phyloP scores from a whole-genome alignment of 2,329 filamentous ascomycete genomes.

The Xylogone sp. region DNA sequence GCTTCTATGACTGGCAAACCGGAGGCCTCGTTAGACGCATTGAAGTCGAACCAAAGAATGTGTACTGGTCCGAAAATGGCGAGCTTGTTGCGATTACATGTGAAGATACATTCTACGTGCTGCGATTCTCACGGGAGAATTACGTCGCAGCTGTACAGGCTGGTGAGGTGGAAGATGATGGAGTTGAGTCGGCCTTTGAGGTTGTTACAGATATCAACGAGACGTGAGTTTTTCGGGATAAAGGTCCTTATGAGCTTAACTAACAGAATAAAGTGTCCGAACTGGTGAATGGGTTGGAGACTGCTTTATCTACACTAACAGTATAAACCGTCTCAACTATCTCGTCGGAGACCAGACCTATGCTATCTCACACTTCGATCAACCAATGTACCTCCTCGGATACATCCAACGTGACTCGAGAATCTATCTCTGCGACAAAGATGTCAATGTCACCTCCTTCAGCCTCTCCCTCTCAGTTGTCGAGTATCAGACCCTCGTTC shows the following conservation, averaged over 20 bases:
- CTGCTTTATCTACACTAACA: conserved; percentile 98
- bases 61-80: conserved; percentile 97
- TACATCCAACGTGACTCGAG: conserved; percentile 95
- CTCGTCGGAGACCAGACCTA: conserved; percentile 97
- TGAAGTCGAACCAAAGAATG: conserved; percentile 69
- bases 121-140: conserved; percentile 85
- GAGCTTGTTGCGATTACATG: conserved; percentile 91
- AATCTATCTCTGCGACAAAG: conserved; percentile 94
- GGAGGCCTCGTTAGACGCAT: conserved; percentile 88
- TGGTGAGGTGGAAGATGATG: conserved; percentile 81
- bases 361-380: conserved; percentile 95
- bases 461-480: conserved; percentile 86
- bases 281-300: conserved; percentile 98
- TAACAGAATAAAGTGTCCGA: conserved; percentile 58
- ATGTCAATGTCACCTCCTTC: conserved; percentile 88
- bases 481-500: conserved; percentile 93
- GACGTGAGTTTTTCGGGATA: conserved; percentile 47
- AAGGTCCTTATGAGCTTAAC: conserved; percentile 5
- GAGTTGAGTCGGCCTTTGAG: conserved; percentile 93
- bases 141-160: conserved; percentile 80
- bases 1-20: conserved; percentile 93
- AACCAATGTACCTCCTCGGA: conserved; percentile 89
- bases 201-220: conserved; percentile 95
- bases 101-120: conserved; percentile 91
- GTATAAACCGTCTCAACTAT: conserved; percentile 94